These are phyloP conservation scores for Hydnum rufescens DNA, from an alignment of 768 basidiomycete species.

Conservation along the genomic window DNA sequence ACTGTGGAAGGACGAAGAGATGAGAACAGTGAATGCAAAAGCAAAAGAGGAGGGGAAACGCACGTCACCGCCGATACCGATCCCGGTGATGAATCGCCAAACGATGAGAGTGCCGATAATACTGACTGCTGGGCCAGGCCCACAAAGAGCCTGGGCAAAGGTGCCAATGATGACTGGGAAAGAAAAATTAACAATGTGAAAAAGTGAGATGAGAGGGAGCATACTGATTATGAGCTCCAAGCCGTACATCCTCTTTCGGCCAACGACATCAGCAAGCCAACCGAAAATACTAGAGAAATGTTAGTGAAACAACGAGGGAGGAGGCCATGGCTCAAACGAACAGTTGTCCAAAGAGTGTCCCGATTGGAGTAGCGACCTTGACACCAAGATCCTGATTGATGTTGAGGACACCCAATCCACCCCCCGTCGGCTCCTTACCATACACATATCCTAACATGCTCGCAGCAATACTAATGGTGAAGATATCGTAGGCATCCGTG, in stretches of 20 bases:
- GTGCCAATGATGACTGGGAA: constrained; percentile 41
- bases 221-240: constrained; percentile 50
- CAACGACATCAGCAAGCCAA: constrained; percentile 57
- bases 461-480: constrained; percentile 73
- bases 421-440: constrained; percentile 15
- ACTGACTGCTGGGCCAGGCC: constrained; percentile 39
- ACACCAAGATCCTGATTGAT: constrained; percentile 53
- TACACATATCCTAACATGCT: constrained; percentile 48
- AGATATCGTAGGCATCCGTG: constrained; percentile 59
- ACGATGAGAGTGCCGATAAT: constrained; percentile 61
- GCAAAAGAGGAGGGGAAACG: too few relatives aligned
- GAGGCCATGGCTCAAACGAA: background rate
- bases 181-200: background rate
- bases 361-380: constrained; percentile 60
- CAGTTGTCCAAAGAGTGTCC: constrained; percentile 55
- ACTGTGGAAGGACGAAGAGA: constrained; percentile 16
- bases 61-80: constrained; percentile 85
- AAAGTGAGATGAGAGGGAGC: background rate
- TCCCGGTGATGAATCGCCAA: constrained; percentile 56
- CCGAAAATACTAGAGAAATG: constrained; percentile 31
- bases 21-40: too few relatives aligned
- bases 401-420: constrained; percentile 28
- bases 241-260: constrained; percentile 33
- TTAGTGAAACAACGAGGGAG: background rate
- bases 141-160: constrained; percentile 62